phyloP scores from a whole-genome alignment of 1,284 basidiomycete species.

The Ustilago xerochloae region DNA sequence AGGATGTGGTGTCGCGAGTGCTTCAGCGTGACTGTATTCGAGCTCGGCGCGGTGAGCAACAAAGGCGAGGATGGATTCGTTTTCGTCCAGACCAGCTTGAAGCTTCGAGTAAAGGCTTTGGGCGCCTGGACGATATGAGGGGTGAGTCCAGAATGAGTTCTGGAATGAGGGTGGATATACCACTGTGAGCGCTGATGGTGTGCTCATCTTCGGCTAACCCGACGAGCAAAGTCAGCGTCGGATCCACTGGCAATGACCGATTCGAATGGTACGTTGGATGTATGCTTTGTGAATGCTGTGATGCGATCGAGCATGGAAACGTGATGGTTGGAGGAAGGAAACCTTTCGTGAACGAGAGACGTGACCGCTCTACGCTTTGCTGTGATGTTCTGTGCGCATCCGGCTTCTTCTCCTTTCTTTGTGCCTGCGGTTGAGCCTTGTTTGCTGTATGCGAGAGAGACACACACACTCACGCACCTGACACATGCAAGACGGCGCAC shows the following conservation, averaged over 20 bases:
- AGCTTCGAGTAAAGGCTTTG: constrained; percentile 56
- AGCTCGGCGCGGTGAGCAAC: constrained; percentile 56
- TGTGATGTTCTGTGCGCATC: too few species aligned
- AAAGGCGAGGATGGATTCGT: constrained; percentile 58
- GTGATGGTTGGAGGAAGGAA: not conserved
- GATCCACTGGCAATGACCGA: not conserved
- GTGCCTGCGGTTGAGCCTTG: constrained; percentile 22
- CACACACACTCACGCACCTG: constrained; percentile 8
- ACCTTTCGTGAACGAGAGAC: not conserved
- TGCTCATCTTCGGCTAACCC: constrained; percentile 47
- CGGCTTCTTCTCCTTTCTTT: too few species aligned
- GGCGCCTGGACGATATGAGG: constrained; percentile 61
- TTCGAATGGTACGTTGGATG: not conserved
- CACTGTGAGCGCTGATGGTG: constrained; percentile 55
- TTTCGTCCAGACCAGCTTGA: constrained; percentile 64
- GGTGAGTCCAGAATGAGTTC: constrained; percentile 64
- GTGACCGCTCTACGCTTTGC: too few species aligned
- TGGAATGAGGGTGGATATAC: constrained; percentile 58
- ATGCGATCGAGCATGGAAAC: not conserved
- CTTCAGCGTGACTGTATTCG: constrained; percentile 58
- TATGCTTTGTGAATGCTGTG: not conserved
- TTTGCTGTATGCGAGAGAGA: constrained; percentile 12
- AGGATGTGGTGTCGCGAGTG: constrained; percentile 46
- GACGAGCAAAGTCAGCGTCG: not conserved
- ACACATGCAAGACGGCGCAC: not conserved